phyloP scores from a whole-genome alignment of 805 yeast species.

The Brettanomyces bruxellensis region DNA sequence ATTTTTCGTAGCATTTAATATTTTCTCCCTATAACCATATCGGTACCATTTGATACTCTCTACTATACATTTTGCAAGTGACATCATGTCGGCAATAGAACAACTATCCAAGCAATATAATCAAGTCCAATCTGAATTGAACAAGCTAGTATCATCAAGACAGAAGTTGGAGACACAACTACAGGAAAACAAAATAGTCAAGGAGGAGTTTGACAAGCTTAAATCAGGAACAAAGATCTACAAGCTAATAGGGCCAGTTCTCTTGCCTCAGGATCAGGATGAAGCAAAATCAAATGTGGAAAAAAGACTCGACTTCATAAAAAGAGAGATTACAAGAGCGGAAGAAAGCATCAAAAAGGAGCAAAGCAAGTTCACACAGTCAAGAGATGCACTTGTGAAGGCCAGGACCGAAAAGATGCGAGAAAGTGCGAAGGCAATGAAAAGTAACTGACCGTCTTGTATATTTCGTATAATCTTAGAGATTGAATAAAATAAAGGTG shows the following conservation, averaged over 20 bases:
- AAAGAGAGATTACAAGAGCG: slow-evolving; percentile 66
- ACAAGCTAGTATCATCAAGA: slow-evolving; percentile 58
- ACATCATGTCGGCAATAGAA: slow-evolving; percentile 12
- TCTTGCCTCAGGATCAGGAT: slow-evolving; percentile 75
- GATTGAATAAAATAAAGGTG: background rate
- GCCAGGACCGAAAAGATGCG: slow-evolving; percentile 1
- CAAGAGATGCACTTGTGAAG: slow-evolving; percentile 30
- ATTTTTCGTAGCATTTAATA: too few relatives aligned
- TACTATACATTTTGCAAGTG: background rate
- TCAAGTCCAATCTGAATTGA: slow-evolving; percentile 20
- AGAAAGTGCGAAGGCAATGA: background rate
- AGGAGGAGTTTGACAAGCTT: slow-evolving; percentile 57
- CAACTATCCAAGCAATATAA: slow-evolving; percentile 16
- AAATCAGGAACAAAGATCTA: slow-evolving; percentile 67
- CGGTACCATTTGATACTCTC: too few relatives aligned
- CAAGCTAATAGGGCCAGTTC: slow-evolving; percentile 86
- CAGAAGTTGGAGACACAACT: slow-evolving; percentile 87
- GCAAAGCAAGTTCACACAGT: slow-evolving; percentile 46
- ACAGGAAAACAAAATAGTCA: slow-evolving; percentile 89
- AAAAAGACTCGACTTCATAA: slow-evolving; percentile 84
- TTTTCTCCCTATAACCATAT: too few relatives aligned
- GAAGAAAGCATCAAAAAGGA: slow-evolving; percentile 57
- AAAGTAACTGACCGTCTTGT: background rate
- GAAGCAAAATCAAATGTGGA: slow-evolving; percentile 82
- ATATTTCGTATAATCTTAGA: background rate